These are phyloP conservation scores for Colletotrichum costaricense DNA, from an alignment of 2,329 filamentous ascomycete species.

Conservation along the genomic window DNA sequence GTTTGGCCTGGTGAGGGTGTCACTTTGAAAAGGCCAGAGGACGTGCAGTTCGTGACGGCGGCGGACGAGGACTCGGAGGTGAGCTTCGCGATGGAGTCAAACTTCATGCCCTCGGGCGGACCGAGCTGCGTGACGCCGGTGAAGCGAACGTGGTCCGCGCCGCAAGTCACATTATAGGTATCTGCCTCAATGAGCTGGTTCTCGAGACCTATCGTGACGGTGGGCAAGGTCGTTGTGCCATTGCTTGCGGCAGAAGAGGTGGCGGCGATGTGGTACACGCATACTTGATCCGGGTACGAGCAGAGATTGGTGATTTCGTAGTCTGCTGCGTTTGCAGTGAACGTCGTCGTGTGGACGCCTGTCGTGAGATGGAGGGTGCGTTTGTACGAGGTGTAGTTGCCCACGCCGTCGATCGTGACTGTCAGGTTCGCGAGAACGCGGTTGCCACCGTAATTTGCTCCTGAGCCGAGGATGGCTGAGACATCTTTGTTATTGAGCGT, in stretches of 20 bases:
- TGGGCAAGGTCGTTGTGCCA: slow-evolving; percentile 45
- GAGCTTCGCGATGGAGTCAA: slow-evolving; percentile 49
- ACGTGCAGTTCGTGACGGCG: slow-evolving; percentile 36
- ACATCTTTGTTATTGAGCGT: slow-evolving; percentile 41
- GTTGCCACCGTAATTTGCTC: slow-evolving; percentile 56
- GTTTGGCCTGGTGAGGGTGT: slow-evolving; percentile 38
- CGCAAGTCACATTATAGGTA: slow-evolving; percentile 47
- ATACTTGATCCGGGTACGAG: slow-evolving; percentile 53
- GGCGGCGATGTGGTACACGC: slow-evolving; percentile 41
- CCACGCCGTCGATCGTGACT: slow-evolving; percentile 48
- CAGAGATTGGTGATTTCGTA: slow-evolving; percentile 48
- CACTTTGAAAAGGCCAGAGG: slow-evolving; percentile 43
- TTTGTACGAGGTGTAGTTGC: slow-evolving; percentile 47
- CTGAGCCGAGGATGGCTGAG: slow-evolving; percentile 50
- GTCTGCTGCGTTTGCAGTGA: slow-evolving; percentile 45
- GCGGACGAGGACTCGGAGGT: neutral
- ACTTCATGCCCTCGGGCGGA: slow-evolving; percentile 56
- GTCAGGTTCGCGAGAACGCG: slow-evolving; percentile 59
- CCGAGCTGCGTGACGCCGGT: slow-evolving; percentile 51
- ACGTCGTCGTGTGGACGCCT: slow-evolving; percentile 51
- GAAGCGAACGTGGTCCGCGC: slow-evolving; percentile 44
- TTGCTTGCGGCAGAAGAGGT: neutral
- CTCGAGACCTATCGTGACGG: slow-evolving; percentile 52
- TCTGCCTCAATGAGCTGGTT: slow-evolving; percentile 49
- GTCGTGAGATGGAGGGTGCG: slow-evolving; percentile 55